Conservation (phyloP, 441 rosid species). For the California macrophylla region DNA sequence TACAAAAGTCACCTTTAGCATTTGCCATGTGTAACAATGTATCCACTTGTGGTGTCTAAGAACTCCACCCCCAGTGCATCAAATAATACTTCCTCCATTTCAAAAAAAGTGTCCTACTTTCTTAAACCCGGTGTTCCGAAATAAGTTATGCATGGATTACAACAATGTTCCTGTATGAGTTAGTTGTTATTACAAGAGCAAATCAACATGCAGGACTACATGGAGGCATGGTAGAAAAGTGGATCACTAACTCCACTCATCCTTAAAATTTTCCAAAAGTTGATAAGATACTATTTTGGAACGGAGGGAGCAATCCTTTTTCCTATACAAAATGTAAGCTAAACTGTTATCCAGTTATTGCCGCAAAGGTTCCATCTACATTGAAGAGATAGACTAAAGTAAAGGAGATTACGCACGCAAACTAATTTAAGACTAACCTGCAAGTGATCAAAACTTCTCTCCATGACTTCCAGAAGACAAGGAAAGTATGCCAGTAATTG, state of each 20-base stretch:
- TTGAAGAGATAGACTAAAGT: background rate
- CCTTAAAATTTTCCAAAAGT: background rate
- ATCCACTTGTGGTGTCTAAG: background rate
- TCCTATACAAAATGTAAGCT: background rate
- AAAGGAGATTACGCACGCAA: background rate
- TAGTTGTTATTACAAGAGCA: background rate
- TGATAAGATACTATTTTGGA: background rate
- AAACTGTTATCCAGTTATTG: background rate
- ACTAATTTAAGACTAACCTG: conserved; percentile 42
- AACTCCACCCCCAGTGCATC: background rate
- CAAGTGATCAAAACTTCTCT: conserved; percentile 89
- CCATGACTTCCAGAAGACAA: conserved; percentile 69
- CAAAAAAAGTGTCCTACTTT: background rate
- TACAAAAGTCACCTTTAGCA: background rate
- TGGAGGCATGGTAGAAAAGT: background rate
- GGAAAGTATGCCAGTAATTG: conserved; percentile 73
- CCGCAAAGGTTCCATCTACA: background rate
- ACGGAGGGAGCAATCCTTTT: background rate
- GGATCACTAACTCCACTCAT: background rate
- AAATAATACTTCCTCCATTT: background rate
- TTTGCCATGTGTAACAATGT: background rate
- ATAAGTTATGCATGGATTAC: background rate
- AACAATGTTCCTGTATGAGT: background rate
- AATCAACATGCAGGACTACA: background rate
- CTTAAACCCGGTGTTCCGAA: background rate